Base-by-base conservation (phyloP, 176 grass and related monocot species). In the Phragmites australis region DNA sequence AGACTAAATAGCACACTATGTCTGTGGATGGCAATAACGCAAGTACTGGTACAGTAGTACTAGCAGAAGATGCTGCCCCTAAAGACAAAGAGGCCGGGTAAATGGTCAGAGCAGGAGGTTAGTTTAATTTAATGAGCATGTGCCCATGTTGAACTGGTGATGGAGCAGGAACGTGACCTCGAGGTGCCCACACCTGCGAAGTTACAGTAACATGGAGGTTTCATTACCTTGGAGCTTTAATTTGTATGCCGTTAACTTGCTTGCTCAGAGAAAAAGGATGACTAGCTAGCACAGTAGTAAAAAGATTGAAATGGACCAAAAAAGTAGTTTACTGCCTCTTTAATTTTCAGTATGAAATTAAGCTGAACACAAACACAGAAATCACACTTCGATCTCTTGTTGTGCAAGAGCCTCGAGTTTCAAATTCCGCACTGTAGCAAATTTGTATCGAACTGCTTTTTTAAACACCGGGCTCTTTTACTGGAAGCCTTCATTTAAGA, bases 1-100 rank as follows among this genome's bases (percentile, higher is more conserved):
- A 31, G 25, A 21, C 45, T 75, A 68, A 80, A 69, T 50, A 84
- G 19, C 59, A 68, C 31, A 19, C 75, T n/a, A n/a, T n/a, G n/a
- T n/a, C n/a, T 81, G 70, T 81, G 76, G 63, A 62, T 68, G 54
- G 42, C 30, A 18, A 46, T 41, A 47, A 32, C 60, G 42, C 30
- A 18, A 46, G 51, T 57, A 32, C 60, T 21, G 4, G 19, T 8
- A 76, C 10, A 8, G n/a, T n/a, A n/a, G n/a, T n/a, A 7, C 10
- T 19, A 25, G 65, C 54, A 42, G 29, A 66, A 73, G 22, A 42
- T 73, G 18, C 41, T 65, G 51, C 14, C n/a, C 59, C 65, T 77
- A n/a, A 27, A 81, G 65, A 47, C 56, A 70, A 48, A 44, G 10
- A 46, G 26, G 30, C 42, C n/a, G 15, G 19, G 34, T 49, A 70